Conservation (phyloP, 2,329 filamentous ascomycete genomes). For the Rosellinia necatrix region DNA sequence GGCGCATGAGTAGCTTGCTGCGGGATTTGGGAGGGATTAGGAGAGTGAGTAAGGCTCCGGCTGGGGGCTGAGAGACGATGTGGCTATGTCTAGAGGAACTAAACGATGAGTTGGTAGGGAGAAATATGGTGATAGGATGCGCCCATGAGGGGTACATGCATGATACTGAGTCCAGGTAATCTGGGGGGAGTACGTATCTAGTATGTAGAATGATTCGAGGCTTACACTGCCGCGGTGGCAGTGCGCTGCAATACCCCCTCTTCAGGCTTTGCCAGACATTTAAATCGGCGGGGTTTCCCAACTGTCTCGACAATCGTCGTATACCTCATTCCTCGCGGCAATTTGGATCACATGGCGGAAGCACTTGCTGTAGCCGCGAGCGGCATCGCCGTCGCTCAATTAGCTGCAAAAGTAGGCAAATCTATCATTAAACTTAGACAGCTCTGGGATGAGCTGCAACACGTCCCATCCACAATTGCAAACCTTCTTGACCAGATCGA, state of each 20-base stretch:
- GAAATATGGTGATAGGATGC: too few relatives aligned
- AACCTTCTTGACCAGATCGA: constrained; percentile 36
- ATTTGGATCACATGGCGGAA: constrained; percentile 34
- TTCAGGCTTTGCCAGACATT: too few relatives aligned
- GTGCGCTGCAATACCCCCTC: not conserved
- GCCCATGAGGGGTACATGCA: too few relatives aligned
- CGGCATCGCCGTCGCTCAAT: constrained; percentile 33
- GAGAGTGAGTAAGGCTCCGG: not conserved
- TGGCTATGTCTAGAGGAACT: too few relatives aligned
- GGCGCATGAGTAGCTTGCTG: constrained; percentile 4
- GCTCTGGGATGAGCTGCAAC: constrained; percentile 35
- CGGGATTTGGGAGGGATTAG: not conserved
- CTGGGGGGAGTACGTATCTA: too few relatives aligned
- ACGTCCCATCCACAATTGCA: constrained; percentile 34
- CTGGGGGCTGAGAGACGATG: not conserved
- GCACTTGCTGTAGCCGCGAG: constrained; percentile 33
- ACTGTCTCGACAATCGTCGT: too few relatives aligned
- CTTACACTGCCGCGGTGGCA: constrained; percentile 8
- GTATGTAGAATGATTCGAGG: too few relatives aligned
- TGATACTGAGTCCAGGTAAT: too few relatives aligned
- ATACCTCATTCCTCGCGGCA: too few relatives aligned
- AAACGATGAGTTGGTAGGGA: too few relatives aligned
- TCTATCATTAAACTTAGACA: constrained; percentile 33
- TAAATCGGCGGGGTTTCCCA: not conserved
- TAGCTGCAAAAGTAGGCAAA: constrained; percentile 30